Base-by-base conservation (phyloP, 2,329 filamentous ascomycete genomes). In the Fusarium tricinctum region DNA sequence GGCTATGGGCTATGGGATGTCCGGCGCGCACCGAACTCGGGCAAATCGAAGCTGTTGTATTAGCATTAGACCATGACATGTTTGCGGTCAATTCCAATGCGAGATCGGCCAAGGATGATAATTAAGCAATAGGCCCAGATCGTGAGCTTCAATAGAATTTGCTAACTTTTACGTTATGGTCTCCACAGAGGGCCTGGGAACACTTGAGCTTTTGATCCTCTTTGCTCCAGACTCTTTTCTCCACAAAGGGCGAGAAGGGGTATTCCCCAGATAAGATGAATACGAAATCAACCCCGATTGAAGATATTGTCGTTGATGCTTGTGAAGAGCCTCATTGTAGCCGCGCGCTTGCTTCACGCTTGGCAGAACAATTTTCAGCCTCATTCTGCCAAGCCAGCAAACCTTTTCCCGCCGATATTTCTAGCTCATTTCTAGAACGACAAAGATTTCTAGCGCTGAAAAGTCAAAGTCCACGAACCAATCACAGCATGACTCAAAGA, bases 91-190 rank as follows among this genome's bases (percentile, higher is more conserved):
- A 40, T 46, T 22, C 9, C 7, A 28, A 8, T 57, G 44, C 44
- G 51, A 51, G 39, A 47, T 55, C 52, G 55, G 54, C 28, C 32
- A n/a, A 28, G 20, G 30, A 10, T 19, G 13, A 26, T 9, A 48
- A 43, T n/a, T 23, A 47, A 63, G 51, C 42, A 53, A 45, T 63
- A n/a, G 47, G 47, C 47, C 26, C 52, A 63, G 58, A 53, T 58
- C 40, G 38, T 30, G 26, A 46, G 42, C 56, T 52, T 66, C 62
- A 57, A 26, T 23, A 19, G 15, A 42, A 70, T 70, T 65, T 46
- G 46, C 54, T 58, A 70, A 70, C 62, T 33, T 50, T 70, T 70
- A 70, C 67, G 67, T 70, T 60, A 70, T 64, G 44, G 67, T 61
- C 35, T 55, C 67, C 67, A 68, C 63, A 53, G 28, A 30, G 46